Evolutionary conservation across 2,329 filamentous ascomycete species (phyloP).

Genomic region (Rasamsonia emersonii): DNA sequence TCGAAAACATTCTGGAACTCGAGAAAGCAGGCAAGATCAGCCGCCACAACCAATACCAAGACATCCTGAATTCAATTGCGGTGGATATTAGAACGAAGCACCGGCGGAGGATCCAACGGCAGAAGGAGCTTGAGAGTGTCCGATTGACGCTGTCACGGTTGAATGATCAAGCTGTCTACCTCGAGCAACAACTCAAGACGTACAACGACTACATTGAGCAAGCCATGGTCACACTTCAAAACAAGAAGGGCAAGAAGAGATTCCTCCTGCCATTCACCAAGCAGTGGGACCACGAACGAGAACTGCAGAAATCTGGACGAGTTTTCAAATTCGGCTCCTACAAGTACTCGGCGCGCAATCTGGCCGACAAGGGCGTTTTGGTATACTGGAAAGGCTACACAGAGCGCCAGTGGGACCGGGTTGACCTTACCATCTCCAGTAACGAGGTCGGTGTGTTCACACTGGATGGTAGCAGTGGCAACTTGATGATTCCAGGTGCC

Average conservation of each 20-base stretch:
- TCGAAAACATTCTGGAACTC: slow-evolving; percentile 87
- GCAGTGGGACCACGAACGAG: slow-evolving; percentile 96
- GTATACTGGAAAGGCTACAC: slow-evolving; percentile 81
- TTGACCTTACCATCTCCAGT: slow-evolving; percentile 88
- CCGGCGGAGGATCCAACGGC: slow-evolving; percentile 78
- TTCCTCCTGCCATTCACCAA: slow-evolving; percentile 96
- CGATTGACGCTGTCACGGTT: slow-evolving; percentile 39
- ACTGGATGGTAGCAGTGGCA: slow-evolving; percentile 80
- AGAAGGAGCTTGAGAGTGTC: slow-evolving; percentile 70
- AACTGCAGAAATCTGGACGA: slow-evolving; percentile 83
- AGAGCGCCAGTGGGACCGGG: slow-evolving; percentile 78
- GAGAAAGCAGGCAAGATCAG: slow-evolving; percentile 83
- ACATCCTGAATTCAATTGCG: slow-evolving; percentile 94
- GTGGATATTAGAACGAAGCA: slow-evolving; percentile 97
- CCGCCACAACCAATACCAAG: slow-evolving; percentile 84
- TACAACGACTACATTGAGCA: slow-evolving; percentile 99
- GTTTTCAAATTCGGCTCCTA: slow-evolving; percentile 96
- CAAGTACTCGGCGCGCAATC: slow-evolving; percentile 86
- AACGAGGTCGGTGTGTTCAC: slow-evolving; percentile 92
- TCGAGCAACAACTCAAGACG: slow-evolving; percentile 90
- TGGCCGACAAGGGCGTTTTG: slow-evolving; percentile 88
- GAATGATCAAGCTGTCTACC: slow-evolving; percentile 65
- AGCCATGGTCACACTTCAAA: slow-evolving; percentile 93
- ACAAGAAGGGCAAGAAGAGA: slow-evolving; percentile 89
- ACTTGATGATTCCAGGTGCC: slow-evolving; percentile 92